Base-by-base conservation (phyloP, 83 land plant species). In the Picea mariana region DNA sequence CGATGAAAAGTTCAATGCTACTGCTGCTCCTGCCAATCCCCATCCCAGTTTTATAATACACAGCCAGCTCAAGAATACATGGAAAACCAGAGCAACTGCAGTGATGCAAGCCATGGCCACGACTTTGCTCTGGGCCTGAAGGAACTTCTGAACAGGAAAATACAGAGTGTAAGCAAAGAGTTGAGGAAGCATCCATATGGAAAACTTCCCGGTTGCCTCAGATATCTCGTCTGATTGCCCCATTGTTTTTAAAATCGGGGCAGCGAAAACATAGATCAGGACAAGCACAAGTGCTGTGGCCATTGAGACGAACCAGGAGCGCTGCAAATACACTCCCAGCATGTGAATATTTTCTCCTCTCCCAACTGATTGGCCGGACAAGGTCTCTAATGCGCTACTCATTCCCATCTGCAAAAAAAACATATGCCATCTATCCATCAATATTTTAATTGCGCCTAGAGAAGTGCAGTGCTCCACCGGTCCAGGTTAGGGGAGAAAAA, bases 351-450 rank as follows among this genome's bases (percentile, higher is more conserved):
- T 9, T 79, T 81, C 80, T 44, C 87, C 84, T 24, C 92, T 92
- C n/a, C 94, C 94, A 34, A 65, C 86, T 18, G 94, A 90, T 77
- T 92, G 94, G 44, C 94, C 94, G n/a, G 90, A 92, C 9, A 92
- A 81, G 8, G 94, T 92, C 83, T 92, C 90, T 85, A 90, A 16
- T 1, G 92, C 94, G 62, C 94, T 90, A 16, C 94, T 89, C 94
- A 92, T 90, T 18, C 94, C 94, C n/a, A 92, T 59, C 94, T 92
- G 77, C 40, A 79, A 44, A 42, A 6, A 5, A 42, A 42, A 42
- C 47, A 42, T 42, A 42, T 42, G 47, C 47, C 47, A 42, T 42
- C 7, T 42, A 42, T 42, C 7, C 47, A 42, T 42, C 47, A 42
- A 6, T 42, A 42, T 6, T 42, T 42, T 42, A 42, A 42, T 42